Evolutionary conservation across 768 basidiomycete genomes (phyloP).

Genomic region (Astraeus odoratus): DNA sequence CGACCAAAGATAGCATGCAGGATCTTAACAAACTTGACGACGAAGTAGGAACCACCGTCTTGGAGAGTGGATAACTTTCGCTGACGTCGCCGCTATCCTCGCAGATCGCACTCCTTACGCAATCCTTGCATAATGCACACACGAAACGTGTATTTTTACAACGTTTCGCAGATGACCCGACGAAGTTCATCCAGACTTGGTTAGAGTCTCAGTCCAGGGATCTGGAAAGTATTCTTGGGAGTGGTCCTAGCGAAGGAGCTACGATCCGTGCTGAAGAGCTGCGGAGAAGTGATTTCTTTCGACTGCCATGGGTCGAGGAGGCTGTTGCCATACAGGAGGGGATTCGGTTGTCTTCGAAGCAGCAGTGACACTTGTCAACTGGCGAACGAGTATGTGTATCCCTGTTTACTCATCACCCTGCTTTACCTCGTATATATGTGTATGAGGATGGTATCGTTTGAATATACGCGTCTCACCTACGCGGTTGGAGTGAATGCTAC

Average conservation of each 20-base stretch:
- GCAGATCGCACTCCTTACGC: constrained; percentile 77
- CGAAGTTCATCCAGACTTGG: constrained; percentile 83
- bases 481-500: too few species aligned
- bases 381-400: background rate
- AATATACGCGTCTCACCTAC: too few species aligned
- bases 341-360: constrained; percentile 53
- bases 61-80: constrained; percentile 1
- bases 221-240: constrained; percentile 82
- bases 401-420: too few species aligned
- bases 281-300: constrained; percentile 84
- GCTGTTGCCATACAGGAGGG: constrained; percentile 86
- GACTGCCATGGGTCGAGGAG: constrained; percentile 86
- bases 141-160: constrained; percentile 82
- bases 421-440: too few species aligned
- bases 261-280: constrained; percentile 85
- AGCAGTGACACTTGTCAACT: constrained; percentile 13
- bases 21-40: constrained; percentile 75
- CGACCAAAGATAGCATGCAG: constrained; percentile 64
- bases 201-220: constrained; percentile 89
- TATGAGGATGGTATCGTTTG: too few species aligned
- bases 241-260: constrained; percentile 72
- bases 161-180: constrained; percentile 73
- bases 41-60: constrained; percentile 48
- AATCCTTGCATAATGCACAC: constrained; percentile 81
- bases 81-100: constrained; percentile 10